Percentiles rank a stretch among this genome's conserved stretches.
Evolutionary conservation across 371 early-diverging fungal species (phyloP).

Genomic region (Circinella minor): DNA sequence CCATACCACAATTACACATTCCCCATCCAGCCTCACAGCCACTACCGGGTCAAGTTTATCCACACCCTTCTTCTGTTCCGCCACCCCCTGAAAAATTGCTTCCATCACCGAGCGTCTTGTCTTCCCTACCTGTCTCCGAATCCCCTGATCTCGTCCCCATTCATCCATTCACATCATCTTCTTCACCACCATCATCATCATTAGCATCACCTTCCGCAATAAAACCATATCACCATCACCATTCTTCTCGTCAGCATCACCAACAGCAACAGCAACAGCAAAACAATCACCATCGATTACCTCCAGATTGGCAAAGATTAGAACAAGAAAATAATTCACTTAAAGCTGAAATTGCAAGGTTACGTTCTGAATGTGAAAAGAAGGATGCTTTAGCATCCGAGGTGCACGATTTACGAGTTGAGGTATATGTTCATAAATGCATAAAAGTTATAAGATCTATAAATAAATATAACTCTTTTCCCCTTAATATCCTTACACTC

Average conservation of each 20-base stretch:
- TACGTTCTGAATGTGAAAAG: constrained; percentile 15
- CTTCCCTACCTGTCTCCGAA: constrained; percentile 7
- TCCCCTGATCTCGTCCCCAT: constrained; percentile 4
- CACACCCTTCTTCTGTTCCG: constrained; percentile 16
- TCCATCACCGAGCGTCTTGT: neutral
- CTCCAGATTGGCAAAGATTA: constrained; percentile 12
- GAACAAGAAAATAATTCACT: constrained; percentile 25
- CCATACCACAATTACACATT: constrained; percentile 33
- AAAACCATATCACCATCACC: constrained; percentile 8
- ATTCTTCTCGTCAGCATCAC: neutral
- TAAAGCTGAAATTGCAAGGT: constrained; percentile 20
- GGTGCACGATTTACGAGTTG: constrained; percentile 37
- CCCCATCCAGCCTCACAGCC: constrained; percentile 37
- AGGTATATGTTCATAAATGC: constrained; percentile 19
- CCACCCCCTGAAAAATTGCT: constrained; percentile 11
- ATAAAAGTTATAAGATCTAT: too few species aligned
- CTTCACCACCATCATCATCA: constrained; percentile 12
- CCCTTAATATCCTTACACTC: neutral
- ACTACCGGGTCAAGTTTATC: constrained; percentile 18
- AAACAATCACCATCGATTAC: neutral
- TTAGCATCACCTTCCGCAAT: neutral
- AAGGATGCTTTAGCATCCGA: constrained; percentile 21
- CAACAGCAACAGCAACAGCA: constrained; percentile 12
- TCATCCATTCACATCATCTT: constrained; percentile 18
- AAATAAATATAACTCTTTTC: neutral